phyloP scores from a whole-genome alignment of 2,329 filamentous ascomycete genomes.

The Botryotinia calthae region DNA sequence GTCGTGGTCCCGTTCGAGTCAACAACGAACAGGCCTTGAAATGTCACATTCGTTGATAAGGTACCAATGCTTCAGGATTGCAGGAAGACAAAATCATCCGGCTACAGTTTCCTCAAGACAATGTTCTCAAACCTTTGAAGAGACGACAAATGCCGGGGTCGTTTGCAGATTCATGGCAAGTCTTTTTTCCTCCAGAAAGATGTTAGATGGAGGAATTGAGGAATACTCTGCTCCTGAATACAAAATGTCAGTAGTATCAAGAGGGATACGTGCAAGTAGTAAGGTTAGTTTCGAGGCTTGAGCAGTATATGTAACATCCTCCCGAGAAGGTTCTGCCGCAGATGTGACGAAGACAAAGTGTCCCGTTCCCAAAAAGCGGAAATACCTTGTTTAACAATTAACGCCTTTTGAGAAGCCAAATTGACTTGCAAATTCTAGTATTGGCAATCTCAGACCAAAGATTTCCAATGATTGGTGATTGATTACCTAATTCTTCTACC shows the following conservation, averaged over 20 bases:
- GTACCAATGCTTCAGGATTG: neutral
- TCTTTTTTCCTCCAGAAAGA: neutral
- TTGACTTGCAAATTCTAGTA: neutral
- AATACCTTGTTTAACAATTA: neutral
- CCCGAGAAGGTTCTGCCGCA: neutral
- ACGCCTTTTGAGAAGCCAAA: neutral
- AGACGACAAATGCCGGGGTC: neutral
- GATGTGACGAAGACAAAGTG: neutral
- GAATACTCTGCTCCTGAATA: neutral
- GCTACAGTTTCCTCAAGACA: neutral
- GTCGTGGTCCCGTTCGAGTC: neutral
- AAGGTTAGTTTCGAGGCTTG: neutral
- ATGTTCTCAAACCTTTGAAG: no score
- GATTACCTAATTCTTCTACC: neutral
- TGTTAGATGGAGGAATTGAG: neutral
- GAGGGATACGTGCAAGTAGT: neutral
- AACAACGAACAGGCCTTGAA: neutral
- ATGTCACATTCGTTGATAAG: neutral
- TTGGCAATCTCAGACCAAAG: neutral
- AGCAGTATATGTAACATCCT: neutral
- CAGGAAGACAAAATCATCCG: neutral
- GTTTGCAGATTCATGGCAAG: neutral
- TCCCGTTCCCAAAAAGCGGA: neutral
- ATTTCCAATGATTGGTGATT: constrained; percentile 1
- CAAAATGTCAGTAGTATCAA: neutral